phyloP scores from a whole-genome alignment of 257 asterid genomes.

The Ocimum tenuiflorum region DNA sequence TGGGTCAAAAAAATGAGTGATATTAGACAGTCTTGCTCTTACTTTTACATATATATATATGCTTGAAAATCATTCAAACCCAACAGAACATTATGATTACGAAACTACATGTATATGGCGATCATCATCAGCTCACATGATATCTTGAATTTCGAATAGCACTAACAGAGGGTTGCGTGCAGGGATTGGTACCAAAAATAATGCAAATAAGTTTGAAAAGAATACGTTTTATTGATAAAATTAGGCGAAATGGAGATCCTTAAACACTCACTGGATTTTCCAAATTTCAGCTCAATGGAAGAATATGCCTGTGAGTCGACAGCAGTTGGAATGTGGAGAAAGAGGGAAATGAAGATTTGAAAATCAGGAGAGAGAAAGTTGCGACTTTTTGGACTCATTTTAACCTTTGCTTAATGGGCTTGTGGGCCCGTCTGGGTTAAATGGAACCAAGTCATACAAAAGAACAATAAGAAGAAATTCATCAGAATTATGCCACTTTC shows the following conservation, averaged over 20 bases:
- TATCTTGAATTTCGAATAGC: background rate
- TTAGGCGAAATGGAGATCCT: background rate
- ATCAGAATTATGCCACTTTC: no score
- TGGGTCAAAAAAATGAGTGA: no score
- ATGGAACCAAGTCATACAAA: no score
- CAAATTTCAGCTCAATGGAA: constrained; percentile 2
- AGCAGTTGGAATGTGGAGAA: background rate
- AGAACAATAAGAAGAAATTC: no score
- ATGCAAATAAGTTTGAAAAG: background rate
- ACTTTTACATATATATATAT: background rate
- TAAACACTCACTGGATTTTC: background rate
- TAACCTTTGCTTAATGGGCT: background rate
- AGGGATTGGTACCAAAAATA: background rate
- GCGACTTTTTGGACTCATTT: no score
- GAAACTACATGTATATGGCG: background rate
- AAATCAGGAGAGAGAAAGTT: constrained; percentile 8
- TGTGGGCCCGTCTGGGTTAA: background rate
- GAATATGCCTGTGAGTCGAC: background rate
- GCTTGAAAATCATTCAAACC: background rate
- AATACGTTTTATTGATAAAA: background rate
- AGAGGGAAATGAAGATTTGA: constrained; percentile 10
- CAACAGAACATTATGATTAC: background rate
- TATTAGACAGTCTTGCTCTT: no score
- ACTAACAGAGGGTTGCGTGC: background rate
- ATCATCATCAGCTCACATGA: background rate